Percentiles rank a stretch among this genome's conserved stretches.
phyloP scores from a whole-genome alignment of 352 stramenopile genomes.

The Globisporangium nunn region DNA sequence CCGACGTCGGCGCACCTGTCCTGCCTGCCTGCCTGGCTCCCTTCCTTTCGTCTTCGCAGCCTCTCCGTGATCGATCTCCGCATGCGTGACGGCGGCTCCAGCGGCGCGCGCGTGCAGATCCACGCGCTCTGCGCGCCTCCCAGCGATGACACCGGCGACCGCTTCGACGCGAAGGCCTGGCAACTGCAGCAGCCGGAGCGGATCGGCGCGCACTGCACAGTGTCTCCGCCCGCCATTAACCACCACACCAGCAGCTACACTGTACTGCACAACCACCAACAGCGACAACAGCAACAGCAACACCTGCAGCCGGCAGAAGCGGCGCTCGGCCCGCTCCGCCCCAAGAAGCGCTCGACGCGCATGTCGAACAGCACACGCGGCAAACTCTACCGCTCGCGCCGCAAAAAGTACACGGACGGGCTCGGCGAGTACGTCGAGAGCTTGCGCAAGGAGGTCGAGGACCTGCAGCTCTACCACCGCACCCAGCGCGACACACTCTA shows the following conservation, averaged over 20 bases:
- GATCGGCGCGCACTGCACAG: conserved; percentile 8
- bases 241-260: too few relatives aligned
- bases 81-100: too few relatives aligned
- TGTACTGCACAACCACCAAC: conserved; percentile 34
- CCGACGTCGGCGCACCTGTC: too few relatives aligned
- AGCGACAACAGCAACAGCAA: conserved; percentile 43
- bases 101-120: conserved; percentile 13
- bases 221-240: too few relatives aligned
- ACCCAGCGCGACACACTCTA: conserved; percentile 14
- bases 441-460: conserved; percentile 16
- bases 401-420: conserved; percentile 27
- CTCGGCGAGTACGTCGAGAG: conserved; percentile 22
- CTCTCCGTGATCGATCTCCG: too few relatives aligned
- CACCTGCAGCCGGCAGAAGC: conserved; percentile 33
- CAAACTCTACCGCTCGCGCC: conserved; percentile 35
- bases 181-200: neutral
- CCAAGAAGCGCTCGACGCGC: conserved; percentile 6
- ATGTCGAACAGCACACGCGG: conserved; percentile 7
- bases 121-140: conserved; percentile 6
- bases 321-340: too few relatives aligned
- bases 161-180: neutral
- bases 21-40: too few relatives aligned
- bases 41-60: too few relatives aligned
- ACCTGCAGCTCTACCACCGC: conserved; percentile 18
- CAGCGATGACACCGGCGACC: neutral